Percentiles rank a stretch among this genome's conserved stretches.
Evolutionary conservation across 345 rosid genomes (phyloP).

Genomic region (Tarenaya hassleriana): DNA sequence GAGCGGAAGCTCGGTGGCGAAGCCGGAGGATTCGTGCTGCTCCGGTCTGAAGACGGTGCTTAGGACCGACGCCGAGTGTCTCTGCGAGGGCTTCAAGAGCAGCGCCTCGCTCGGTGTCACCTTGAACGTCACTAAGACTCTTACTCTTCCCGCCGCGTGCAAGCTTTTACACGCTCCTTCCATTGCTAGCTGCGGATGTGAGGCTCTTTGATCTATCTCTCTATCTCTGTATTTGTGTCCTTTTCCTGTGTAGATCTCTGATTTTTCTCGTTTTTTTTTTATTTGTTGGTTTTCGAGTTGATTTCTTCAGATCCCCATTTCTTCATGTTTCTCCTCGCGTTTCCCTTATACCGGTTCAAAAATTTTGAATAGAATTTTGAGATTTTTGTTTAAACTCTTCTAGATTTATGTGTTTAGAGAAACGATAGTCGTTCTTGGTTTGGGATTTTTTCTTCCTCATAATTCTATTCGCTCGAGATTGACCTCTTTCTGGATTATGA

Average conservation of each 20-base stretch:
- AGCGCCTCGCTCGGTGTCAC: slow-evolving; percentile 32
- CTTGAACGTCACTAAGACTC: slow-evolving; percentile 37
- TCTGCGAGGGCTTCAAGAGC: slow-evolving; percentile 36
- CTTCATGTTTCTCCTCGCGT: too few species aligned
- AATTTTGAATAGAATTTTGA: too few species aligned
- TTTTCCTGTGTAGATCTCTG: neutral
- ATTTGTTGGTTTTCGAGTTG: neutral
- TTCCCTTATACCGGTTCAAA: too few species aligned
- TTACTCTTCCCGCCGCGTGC: slow-evolving; percentile 38
- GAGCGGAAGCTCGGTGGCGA: slow-evolving; percentile 4
- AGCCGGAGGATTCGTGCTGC: slow-evolving; percentile 34
- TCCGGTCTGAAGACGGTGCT: slow-evolving; percentile 33
- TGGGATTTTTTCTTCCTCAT: neutral
- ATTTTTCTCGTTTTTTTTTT: neutral
- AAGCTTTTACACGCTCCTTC: slow-evolving; percentile 30
- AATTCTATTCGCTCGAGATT: neutral
- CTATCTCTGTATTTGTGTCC: neutral
- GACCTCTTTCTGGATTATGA: too few species aligned
- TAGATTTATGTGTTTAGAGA: too few species aligned
- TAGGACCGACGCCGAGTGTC: slow-evolving; percentile 26
- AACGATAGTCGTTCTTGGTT: neutral
- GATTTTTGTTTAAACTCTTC: too few species aligned
- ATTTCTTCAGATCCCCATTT: too few species aligned
- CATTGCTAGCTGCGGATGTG: slow-evolving; percentile 26
- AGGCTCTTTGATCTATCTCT: neutral